Conservation (phyloP, 352 stramenopile genomes). For the Pythium sp. region DNA sequence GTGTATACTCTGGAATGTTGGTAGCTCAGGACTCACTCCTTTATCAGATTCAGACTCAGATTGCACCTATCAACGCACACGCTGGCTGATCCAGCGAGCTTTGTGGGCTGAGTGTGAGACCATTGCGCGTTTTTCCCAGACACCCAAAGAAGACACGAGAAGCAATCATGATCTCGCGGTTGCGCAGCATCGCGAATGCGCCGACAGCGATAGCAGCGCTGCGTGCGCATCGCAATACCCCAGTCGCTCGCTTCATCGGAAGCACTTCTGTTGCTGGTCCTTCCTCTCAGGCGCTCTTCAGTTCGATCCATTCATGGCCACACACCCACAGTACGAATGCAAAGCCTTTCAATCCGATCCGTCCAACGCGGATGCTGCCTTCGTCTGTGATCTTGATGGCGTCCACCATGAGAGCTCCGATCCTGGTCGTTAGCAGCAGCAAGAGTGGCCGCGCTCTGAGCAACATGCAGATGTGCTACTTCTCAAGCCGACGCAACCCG, state of each 20-base stretch:
- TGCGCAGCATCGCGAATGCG: conserved; percentile 5
- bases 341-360: background rate
- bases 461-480: conserved; percentile 26
- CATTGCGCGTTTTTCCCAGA: background rate
- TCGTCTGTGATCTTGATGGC: conserved; percentile 1
- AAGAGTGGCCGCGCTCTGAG: background rate
- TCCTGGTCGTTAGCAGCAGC: background rate
- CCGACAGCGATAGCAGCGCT: background rate
- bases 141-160: background rate
- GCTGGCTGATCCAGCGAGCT: too few relatives aligned
- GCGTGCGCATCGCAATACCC: background rate
- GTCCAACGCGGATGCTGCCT: background rate
- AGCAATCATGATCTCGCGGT: conserved; percentile 9
- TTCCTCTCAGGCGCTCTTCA: background rate
- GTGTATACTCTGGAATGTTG: too few relatives aligned
- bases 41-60: too few relatives aligned
- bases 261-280: background rate
- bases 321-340: background rate
- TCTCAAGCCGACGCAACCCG: conserved; percentile 33
- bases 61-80: too few relatives aligned
- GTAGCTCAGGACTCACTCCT: too few relatives aligned
- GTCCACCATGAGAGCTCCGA: background rate
- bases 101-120: too few relatives aligned
- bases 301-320: background rate
- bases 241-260: background rate